A percentile compares a stretch with the other conserved stretches of the same genome.
Conservation (phyloP, 2,329 filamentous ascomycete genomes). For the Claviceps pazoutovae region DNA sequence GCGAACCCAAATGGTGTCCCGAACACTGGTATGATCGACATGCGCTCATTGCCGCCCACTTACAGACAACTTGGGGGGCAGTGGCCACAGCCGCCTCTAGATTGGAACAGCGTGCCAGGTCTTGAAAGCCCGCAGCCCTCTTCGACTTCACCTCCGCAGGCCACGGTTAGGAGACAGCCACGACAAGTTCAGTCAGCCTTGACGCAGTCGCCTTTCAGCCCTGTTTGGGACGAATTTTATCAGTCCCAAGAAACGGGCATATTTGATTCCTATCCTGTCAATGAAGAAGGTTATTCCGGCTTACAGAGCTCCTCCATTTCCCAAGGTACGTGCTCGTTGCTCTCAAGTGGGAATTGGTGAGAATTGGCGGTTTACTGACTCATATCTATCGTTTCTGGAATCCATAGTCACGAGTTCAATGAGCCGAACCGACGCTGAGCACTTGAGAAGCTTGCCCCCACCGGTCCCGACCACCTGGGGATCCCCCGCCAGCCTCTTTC, state of each 20-base stretch:
- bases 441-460: constrained; percentile 6
- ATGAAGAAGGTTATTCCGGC: constrained; percentile 1
- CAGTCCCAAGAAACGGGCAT: constrained; percentile 13
- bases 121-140: constrained; percentile 11
- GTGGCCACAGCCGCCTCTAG: constrained; percentile 6
- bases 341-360: too few relatives aligned
- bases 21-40: neutral
- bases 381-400: too few relatives aligned
- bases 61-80: constrained; percentile 5
- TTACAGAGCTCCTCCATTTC: neutral
- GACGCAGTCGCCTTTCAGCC: neutral
- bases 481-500: too few relatives aligned
- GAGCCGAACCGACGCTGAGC: constrained; percentile 7
- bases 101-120: constrained; percentile 5
- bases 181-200: too few relatives aligned
- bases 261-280: constrained; percentile 6
- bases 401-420: constrained; percentile 5
- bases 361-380: too few relatives aligned
- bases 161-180: too few relatives aligned
- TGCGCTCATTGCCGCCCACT: constrained; percentile 5
- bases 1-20: too few relatives aligned
- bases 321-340: constrained; percentile 1
- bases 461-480: constrained; percentile 8
- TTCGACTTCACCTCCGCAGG: constrained; percentile 5
- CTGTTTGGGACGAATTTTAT: constrained; percentile 9